These are phyloP conservation scores for Scortechinia acanthostroma DNA, from an alignment of 2,329 filamentous ascomycete genomes.

Conservation along the genomic window DNA sequence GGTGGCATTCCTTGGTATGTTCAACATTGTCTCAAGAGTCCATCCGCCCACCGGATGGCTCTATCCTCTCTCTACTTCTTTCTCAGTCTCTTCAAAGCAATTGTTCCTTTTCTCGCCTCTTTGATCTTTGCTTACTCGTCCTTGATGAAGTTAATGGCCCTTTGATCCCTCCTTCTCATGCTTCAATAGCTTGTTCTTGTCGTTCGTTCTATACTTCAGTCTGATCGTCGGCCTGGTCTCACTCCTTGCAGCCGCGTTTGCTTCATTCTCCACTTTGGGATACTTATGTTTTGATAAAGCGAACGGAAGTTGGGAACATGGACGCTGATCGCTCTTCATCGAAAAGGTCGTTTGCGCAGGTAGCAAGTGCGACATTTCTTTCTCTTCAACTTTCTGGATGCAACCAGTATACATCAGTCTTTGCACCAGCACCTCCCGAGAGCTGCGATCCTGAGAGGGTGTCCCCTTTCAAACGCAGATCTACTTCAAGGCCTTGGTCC, in stretches of 20 bases:
- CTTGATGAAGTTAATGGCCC: no score
- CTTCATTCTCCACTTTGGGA: slow-evolving; percentile 9
- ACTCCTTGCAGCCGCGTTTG: slow-evolving; percentile 16
- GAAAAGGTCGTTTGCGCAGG: slow-evolving; percentile 28
- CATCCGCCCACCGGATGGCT: slow-evolving; percentile 6
- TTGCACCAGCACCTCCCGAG: slow-evolving; percentile 12
- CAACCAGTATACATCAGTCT: slow-evolving; percentile 11
- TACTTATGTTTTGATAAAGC: background rate
- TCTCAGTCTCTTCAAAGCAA: no score
- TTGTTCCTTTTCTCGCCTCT: no score
- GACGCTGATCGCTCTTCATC: slow-evolving; percentile 14
- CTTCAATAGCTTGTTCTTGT: no score
- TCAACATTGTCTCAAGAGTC: slow-evolving; percentile 6
- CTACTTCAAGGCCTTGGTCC: slow-evolving; percentile 9
- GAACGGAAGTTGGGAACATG: slow-evolving; percentile 10
- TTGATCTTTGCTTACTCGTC: no score
- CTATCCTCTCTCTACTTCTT: no score
- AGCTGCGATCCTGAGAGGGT: slow-evolving; percentile 15
- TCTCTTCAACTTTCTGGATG: slow-evolving; percentile 15
- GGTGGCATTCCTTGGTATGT: slow-evolving; percentile 1
- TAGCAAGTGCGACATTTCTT: slow-evolving; percentile 20
- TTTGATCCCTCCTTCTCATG: no score
- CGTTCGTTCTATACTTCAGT: no score
- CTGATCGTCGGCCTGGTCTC: slow-evolving; percentile 12
- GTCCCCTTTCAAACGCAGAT: slow-evolving; percentile 17